A percentile compares a stretch with the other conserved stretches of the same genome.
These are phyloP conservation scores for Gonium pectorale DNA, from an alignment of 139 green algal genomes.

Conservation along the genomic window DNA sequence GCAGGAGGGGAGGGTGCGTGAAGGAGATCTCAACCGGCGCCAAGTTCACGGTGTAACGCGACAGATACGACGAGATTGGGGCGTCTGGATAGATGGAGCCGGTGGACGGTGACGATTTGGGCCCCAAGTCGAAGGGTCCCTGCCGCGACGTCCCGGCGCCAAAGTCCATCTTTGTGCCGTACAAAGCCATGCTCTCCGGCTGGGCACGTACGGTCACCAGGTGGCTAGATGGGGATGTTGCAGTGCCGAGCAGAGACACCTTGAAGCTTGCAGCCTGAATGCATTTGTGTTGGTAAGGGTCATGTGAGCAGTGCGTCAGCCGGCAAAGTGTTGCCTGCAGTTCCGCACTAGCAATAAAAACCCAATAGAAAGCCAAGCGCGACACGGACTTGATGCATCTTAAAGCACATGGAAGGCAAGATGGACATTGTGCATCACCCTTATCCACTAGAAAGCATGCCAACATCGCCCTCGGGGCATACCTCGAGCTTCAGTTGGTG, in stretches of 20 bases:
- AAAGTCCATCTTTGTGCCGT: conserved; percentile 31
- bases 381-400: too few relatives aligned
- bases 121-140: background rate
- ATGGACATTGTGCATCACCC: too few relatives aligned
- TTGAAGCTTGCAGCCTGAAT: conserved; percentile 1
- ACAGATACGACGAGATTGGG: conserved; percentile 52
- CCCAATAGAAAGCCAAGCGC: too few relatives aligned
- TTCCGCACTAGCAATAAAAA: too few relatives aligned
- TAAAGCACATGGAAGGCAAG: too few relatives aligned
- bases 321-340: too few relatives aligned
- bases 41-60: conserved; percentile 30
- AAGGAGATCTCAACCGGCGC: conserved; percentile 33
- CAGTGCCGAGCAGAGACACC: background rate
- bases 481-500: conserved; percentile 27
- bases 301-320: too few relatives aligned
- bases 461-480: too few relatives aligned
- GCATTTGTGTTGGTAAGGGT: too few relatives aligned
- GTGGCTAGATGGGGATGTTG: background rate
- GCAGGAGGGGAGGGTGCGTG: background rate
- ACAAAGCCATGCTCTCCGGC: background rate
- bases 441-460: too few relatives aligned
- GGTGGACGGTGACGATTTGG: background rate
- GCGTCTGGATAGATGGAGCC: conserved; percentile 44
- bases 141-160: background rate
- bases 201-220: background rate